These are phyloP conservation scores for Lenzites betulinus DNA, from an alignment of 768 basidiomycete species.

Conservation along the genomic window DNA sequence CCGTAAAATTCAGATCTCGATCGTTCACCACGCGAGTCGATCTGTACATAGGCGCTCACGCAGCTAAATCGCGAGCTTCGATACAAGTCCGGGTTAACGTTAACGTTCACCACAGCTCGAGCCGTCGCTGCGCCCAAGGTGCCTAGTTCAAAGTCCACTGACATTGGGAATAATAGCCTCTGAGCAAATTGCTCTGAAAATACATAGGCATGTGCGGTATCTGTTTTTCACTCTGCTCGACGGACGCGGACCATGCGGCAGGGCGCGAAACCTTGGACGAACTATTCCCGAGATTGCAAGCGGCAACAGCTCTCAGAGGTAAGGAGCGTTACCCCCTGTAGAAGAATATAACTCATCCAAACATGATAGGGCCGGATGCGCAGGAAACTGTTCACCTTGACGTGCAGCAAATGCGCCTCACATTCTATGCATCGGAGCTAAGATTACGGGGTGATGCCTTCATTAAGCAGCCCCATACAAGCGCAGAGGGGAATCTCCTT, in stretches of 20 bases:
- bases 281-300: conserved; percentile 40
- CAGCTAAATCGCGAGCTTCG: too few relatives aligned
- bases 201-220: conserved; percentile 66
- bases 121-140: too few relatives aligned
- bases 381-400: conserved; percentile 39
- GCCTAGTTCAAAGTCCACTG: too few relatives aligned
- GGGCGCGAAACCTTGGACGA: conserved; percentile 24
- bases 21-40: background rate
- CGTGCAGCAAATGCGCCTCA: conserved; percentile 35
- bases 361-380: conserved; percentile 63
- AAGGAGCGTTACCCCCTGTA: conserved; percentile 22
- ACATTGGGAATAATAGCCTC: too few relatives aligned
- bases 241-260: background rate
- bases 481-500: conserved; percentile 53
- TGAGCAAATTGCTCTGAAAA: too few relatives aligned
- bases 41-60: conserved; percentile 8
- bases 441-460: conserved; percentile 60
- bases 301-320: conserved; percentile 64
- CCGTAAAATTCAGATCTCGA: conserved; percentile 24
- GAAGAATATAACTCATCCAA: background rate
- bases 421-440: conserved; percentile 77
- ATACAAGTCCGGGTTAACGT: too few relatives aligned
- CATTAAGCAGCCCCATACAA: conserved; percentile 67
- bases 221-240: conserved; percentile 46
- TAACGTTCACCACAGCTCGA: too few relatives aligned